Evolutionary conservation across 371 early-diverging fungal genomes (phyloP).

Genomic region (Mortierella sp.): DNA sequence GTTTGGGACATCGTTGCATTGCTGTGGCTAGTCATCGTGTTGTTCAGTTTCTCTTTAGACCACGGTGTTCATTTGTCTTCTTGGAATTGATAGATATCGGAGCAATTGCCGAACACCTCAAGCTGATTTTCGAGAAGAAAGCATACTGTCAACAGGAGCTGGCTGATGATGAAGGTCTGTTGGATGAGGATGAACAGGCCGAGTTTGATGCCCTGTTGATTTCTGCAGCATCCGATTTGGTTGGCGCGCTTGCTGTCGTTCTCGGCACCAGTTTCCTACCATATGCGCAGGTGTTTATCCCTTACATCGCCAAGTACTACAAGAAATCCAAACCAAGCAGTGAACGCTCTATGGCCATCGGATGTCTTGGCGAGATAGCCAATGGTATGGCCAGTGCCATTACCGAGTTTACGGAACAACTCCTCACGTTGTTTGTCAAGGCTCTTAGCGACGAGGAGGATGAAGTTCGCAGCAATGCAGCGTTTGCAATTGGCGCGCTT

Average conservation of each 20-base stretch:
- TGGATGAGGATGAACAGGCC: conserved; percentile 85
- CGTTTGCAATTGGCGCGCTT: conserved; percentile 85
- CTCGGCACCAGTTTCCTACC: conserved; percentile 79
- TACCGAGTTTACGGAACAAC: conserved; percentile 80
- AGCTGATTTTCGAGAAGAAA: conserved; percentile 81
- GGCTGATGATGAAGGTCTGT: conserved; percentile 74
- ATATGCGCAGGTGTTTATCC: conserved; percentile 81
- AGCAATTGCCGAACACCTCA: conserved; percentile 65
- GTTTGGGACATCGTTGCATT: conserved; percentile 31
- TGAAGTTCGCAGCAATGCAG: conserved; percentile 88
- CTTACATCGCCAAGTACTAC: conserved; percentile 85
- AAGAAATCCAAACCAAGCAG: conserved; percentile 75
- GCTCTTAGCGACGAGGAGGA: conserved; percentile 81
- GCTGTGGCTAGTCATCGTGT: too few species aligned
- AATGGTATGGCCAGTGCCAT: conserved; percentile 78
- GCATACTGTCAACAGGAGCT: conserved; percentile 85
- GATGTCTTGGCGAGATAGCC: conserved; percentile 86
- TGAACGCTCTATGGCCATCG: conserved; percentile 92
- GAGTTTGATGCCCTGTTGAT: conserved; percentile 88
- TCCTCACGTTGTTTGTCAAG: conserved; percentile 71
- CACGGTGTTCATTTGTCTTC: conserved; percentile 9
- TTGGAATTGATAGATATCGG: conserved; percentile 59
- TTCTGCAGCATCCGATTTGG: conserved; percentile 83
- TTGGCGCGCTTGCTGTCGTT: conserved; percentile 79
- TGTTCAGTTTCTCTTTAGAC: too few species aligned